Evolutionary conservation across 2,329 filamentous ascomycete species (phyloP).

Genomic region (Septoria petroselini): DNA sequence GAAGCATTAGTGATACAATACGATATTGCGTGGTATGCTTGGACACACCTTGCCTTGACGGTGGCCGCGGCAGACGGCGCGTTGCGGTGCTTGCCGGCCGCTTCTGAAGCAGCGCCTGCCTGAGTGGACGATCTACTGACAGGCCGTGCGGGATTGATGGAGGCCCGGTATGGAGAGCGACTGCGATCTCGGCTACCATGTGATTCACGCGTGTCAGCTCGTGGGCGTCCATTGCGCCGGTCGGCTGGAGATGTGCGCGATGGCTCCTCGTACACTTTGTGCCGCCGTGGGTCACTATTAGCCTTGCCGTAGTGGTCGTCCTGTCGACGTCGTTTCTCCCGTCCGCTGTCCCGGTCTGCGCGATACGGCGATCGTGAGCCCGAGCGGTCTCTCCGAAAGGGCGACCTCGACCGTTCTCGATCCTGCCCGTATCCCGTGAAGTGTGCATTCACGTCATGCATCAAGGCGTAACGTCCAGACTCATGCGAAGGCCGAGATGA

Average conservation of each 20-base stretch:
- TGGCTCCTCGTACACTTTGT: constrained; percentile 60
- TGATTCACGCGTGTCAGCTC: constrained; percentile 13
- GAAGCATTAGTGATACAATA: not conserved
- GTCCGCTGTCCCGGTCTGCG: constrained; percentile 40
- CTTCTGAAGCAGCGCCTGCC: constrained; percentile 10
- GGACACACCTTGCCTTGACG: constrained; percentile 21
- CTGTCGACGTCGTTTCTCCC: constrained; percentile 63
- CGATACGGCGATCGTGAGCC: constrained; percentile 33
- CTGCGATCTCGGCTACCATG: constrained; percentile 22
- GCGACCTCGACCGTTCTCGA: constrained; percentile 51
- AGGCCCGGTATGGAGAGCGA: constrained; percentile 31
- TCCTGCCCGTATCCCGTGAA: constrained; percentile 40
- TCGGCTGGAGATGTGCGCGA: constrained; percentile 32
- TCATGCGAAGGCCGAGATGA: constrained; percentile 36
- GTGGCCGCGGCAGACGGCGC: constrained; percentile 15
- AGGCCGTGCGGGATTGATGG: constrained; percentile 5
- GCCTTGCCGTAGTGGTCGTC: constrained; percentile 55
- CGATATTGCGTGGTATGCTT: not conserved
- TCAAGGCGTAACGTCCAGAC: constrained; percentile 20
- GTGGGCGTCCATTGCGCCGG: constrained; percentile 13
- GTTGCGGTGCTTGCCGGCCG: constrained; percentile 3
- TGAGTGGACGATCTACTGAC: constrained; percentile 15
- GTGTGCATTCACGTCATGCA: constrained; percentile 26
- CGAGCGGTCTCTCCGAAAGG: constrained; percentile 47
- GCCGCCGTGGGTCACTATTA: constrained; percentile 57